A percentile compares a stretch with the other conserved stretches of the same genome.
Conservation (phyloP, 2,329 filamentous ascomycete genomes). For the Colletotrichum endophyticum region DNA sequence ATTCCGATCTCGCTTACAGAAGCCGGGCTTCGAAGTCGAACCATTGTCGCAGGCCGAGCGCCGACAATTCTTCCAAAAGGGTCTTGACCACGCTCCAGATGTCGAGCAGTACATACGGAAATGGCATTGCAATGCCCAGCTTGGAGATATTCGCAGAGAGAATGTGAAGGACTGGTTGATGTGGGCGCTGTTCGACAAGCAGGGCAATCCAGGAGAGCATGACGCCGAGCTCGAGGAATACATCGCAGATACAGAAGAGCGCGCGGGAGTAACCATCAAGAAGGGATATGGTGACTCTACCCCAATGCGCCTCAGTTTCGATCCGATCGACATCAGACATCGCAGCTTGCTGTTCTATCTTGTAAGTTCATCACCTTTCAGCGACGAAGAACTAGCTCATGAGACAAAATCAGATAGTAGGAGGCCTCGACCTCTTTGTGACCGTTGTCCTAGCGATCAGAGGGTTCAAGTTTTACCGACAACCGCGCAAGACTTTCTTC, state of each 20-base stretch:
- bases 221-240: slow-evolving; percentile 49
- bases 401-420: slow-evolving; percentile 8
- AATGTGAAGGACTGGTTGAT: slow-evolving; percentile 70
- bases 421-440: slow-evolving; percentile 53
- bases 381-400: not conserved
- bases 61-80: slow-evolving; percentile 59
- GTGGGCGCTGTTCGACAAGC: slow-evolving; percentile 69
- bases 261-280: slow-evolving; percentile 54
- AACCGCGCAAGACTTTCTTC: slow-evolving; percentile 37
- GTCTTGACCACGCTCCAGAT: slow-evolving; percentile 59
- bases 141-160: slow-evolving; percentile 64
- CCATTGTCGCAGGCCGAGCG: slow-evolving; percentile 52
- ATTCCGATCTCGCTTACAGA: slow-evolving; percentile 41
- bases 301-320: slow-evolving; percentile 69
- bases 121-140: slow-evolving; percentile 70
- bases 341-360: slow-evolving; percentile 69
- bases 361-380: slow-evolving; percentile 39
- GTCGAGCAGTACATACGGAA: slow-evolving; percentile 61
- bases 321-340: slow-evolving; percentile 64
- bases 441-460: slow-evolving; percentile 48
- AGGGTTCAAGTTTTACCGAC: slow-evolving; percentile 57
- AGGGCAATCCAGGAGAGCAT: slow-evolving; percentile 40
- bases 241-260: slow-evolving; percentile 56
- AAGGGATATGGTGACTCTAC: slow-evolving; percentile 61
- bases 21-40: slow-evolving; percentile 42